Percentiles rank a stretch among this genome's conserved stretches.
phyloP scores from a whole-genome alignment of 2,329 filamentous ascomycete genomes.

The Cytospora schulzeri region DNA sequence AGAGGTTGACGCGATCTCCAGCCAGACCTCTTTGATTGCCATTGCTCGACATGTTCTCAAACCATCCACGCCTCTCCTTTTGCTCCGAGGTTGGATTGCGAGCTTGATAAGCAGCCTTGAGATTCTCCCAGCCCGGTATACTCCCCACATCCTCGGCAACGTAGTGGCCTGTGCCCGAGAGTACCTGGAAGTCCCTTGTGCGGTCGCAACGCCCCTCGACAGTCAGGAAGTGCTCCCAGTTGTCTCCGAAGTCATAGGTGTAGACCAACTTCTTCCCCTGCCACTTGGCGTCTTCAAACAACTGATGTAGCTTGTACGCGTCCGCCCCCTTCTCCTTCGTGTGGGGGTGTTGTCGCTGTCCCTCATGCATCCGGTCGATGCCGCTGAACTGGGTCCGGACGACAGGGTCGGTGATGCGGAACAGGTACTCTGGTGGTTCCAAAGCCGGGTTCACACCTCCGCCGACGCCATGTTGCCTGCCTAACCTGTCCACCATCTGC shows the following conservation, averaged over 20 bases:
- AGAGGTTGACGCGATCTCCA: slow-evolving; percentile 30
- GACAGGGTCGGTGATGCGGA: slow-evolving; percentile 27
- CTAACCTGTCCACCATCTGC: neutral
- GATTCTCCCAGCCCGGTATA: slow-evolving; percentile 33
- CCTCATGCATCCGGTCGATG: slow-evolving; percentile 29
- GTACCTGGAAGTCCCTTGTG: neutral
- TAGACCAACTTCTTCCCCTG: slow-evolving; percentile 29
- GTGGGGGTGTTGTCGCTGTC: slow-evolving; percentile 21
- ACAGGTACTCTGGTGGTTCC: slow-evolving; percentile 18
- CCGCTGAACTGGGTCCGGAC: neutral
- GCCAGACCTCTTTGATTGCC: slow-evolving; percentile 32
- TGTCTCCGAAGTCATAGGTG: slow-evolving; percentile 32
- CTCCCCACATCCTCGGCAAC: slow-evolving; percentile 38
- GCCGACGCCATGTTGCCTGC: neutral
- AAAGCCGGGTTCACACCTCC: neutral
- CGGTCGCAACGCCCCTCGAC: slow-evolving; percentile 23
- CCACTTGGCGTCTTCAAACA: slow-evolving; percentile 29
- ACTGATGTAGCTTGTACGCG: slow-evolving; percentile 26
- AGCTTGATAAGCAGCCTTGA: slow-evolving; percentile 37
- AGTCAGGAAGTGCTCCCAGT: slow-evolving; percentile 31
- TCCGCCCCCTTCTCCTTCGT: slow-evolving; percentile 27
- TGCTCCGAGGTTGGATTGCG: slow-evolving; percentile 32
- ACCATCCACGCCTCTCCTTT: slow-evolving; percentile 35
- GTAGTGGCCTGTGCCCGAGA: slow-evolving; percentile 27
- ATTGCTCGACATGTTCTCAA: slow-evolving; percentile 33